Percentiles rank a stretch among this genome's conserved stretches.
phyloP scores from a whole-genome alignment of 805 yeast genomes.

The Ogataea nakhonphanomensis region DNA sequence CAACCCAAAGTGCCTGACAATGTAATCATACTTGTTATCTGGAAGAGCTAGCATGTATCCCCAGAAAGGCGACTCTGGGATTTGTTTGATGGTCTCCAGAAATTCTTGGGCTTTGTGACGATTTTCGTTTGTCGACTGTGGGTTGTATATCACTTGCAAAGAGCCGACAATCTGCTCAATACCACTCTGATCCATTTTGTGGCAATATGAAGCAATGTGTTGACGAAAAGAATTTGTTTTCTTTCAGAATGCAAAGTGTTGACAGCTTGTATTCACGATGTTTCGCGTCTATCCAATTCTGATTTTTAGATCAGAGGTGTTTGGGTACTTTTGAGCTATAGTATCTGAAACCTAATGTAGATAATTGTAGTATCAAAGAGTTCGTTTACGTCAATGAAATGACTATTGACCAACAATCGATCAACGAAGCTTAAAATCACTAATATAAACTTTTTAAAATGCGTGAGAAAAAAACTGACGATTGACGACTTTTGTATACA shows the following conservation, averaged over 20 bases:
- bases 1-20: slow-evolving; percentile 88
- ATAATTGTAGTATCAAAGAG: no score
- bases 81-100: slow-evolving; percentile 69
- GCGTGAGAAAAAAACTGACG: slow-evolving; percentile 2
- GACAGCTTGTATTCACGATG: neutral
- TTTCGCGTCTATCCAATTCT: neutral
- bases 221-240: neutral
- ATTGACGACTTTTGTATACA: neutral
- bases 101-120: slow-evolving; percentile 57
- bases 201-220: neutral
- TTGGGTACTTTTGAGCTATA: no score
- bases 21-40: slow-evolving; percentile 55
- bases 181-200: slow-evolving; percentile 67
- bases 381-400: neutral
- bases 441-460: slow-evolving; percentile 6
- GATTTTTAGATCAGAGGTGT: neutral
- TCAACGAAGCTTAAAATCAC: slow-evolving; percentile 3
- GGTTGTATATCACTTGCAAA: slow-evolving; percentile 67
- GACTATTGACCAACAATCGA: neutral
- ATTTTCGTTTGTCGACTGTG: slow-evolving; percentile 56
- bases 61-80: slow-evolving; percentile 86
- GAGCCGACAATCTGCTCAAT: slow-evolving; percentile 75
- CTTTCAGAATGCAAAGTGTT: no score
- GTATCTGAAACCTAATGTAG: no score
- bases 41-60: slow-evolving; percentile 80